A percentile compares a stretch with the other conserved stretches of the same genome.
These are phyloP conservation scores for Cyclostephanos invisitatus DNA, from an alignment of 108 stramenopile genomes.

Conservation along the genomic window DNA sequence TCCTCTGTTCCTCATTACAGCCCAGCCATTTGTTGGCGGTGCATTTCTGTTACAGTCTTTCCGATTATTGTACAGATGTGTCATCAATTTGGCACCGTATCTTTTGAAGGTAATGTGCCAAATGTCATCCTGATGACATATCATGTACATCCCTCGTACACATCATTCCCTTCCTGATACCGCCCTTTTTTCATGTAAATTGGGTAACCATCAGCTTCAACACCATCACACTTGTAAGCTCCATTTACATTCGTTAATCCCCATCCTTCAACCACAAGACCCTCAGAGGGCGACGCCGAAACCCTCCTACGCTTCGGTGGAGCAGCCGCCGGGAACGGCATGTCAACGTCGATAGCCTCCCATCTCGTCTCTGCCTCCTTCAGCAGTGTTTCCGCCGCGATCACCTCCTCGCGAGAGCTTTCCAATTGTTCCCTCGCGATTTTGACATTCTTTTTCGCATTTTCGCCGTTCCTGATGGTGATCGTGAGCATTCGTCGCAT, in stretches of 20 bases:
- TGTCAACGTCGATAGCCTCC: not conserved
- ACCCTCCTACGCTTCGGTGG: not conserved
- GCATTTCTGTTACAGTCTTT: no score
- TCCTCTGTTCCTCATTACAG: no score
- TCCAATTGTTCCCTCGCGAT: not conserved
- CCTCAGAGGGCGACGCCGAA: not conserved
- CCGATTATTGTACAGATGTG: no score
- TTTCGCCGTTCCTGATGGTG: not conserved
- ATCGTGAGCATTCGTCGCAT: not conserved
- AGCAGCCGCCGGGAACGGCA: not conserved
- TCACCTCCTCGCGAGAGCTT: not conserved
- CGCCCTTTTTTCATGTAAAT: no score
- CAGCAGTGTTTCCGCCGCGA: not conserved
- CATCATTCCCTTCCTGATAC: no score
- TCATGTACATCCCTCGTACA: no score
- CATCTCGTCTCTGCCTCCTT: conserved; percentile 11
- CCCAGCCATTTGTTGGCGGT: no score
- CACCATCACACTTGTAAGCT: not conserved
- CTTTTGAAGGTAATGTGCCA: no score
- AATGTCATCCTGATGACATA: no score
- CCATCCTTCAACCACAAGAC: conserved; percentile 3
- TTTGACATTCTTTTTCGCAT: not conserved
- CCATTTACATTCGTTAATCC: not conserved
- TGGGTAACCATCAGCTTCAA: no score
- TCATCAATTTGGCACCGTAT: no score